Evolutionary conservation across 164 flowering plant species (phyloP).

Genomic region (Nelumbo lutea): DNA sequence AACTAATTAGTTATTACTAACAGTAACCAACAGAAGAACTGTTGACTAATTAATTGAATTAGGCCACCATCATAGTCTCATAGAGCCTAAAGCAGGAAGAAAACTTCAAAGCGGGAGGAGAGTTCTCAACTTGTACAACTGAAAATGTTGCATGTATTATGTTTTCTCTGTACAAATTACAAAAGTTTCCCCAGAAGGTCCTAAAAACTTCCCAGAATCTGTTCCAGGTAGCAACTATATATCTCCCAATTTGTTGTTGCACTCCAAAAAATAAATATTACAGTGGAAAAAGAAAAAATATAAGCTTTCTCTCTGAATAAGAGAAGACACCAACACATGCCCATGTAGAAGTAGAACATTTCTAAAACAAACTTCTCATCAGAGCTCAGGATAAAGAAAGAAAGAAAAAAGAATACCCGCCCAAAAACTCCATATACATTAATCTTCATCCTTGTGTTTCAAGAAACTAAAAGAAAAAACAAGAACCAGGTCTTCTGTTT

Average conservation of each 20-base stretch:
- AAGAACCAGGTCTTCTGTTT: background rate
- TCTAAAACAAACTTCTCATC: constrained; percentile 7
- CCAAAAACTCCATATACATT: constrained; percentile 3
- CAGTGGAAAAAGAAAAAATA: no score
- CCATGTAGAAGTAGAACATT: background rate
- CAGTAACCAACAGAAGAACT: background rate
- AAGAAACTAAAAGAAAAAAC: background rate
- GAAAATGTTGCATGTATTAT: constrained; percentile 5
- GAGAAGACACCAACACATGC: no score
- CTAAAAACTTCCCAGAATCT: background rate
- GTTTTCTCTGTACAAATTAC: constrained; percentile 1
- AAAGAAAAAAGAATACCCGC: background rate
- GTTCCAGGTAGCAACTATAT: constrained; percentile 1
- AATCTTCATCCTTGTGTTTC: background rate
- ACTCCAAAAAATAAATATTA: constrained; percentile 1
- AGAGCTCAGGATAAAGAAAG: constrained; percentile 7
- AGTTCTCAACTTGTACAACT: background rate
- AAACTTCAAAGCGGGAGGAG: background rate
- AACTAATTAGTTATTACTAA: background rate
- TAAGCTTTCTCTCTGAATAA: background rate
- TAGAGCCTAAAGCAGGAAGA: background rate
- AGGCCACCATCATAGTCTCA: background rate
- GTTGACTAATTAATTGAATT: background rate
- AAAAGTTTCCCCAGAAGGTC: background rate
- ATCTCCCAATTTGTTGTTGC: background rate